Base-by-base conservation (phyloP, 1,284 basidiomycete species). In the Phellopilus nigrolimitatus region DNA sequence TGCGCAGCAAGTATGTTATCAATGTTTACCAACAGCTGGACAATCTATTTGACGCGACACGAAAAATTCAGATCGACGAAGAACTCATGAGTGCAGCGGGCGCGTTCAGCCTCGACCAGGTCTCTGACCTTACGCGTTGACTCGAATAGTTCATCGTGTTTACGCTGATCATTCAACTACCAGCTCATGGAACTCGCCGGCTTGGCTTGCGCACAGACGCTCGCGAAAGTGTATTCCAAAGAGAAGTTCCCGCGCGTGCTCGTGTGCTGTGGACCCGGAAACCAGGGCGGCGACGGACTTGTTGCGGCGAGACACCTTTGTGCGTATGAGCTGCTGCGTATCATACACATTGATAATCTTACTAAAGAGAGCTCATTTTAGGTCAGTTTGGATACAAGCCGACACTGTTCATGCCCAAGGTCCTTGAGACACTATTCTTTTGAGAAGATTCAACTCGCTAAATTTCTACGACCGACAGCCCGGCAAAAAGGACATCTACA, bases 101-200 rank as follows among this genome's bases (percentile, higher is more conserved):
- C 0, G 91, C 91, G 3, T 97, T 94, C 74, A 91, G 88, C 60
- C 71, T 97, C 34, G 92, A 95, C 62, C 93, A 95, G 78, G 91
- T 85, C 49, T 43, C 34, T 17, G 67, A 47, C n/a, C n/a, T 34
- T 10, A 13, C n/a, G 21, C 28, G 2, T 36, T n/a, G 10, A 19
- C 27, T 42, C 34, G 31, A 33, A 1, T n/a, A n/a, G n/a, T n/a
- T n/a, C 24, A 17, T 28, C 15, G 24, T 25, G 17, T n/a, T 25
- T 10, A 31, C 25, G 27, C 33, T 22, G 17, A 15, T 37, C 12
- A 42, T 21, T n/a, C 15, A 6, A 31, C 36, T 38, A 22, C n/a
- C 9, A 21, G 90, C 73, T 99, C 24, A 99, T 99, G 95, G 95
- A 99, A 64, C 79, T 99, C 2, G 97, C 97, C n/a, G 97, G 97